Percentiles rank a stretch among this genome's conserved stretches.
phyloP scores from a whole-genome alignment of 2,329 filamentous ascomycete species.

The Rutstroemia sp. region DNA sequence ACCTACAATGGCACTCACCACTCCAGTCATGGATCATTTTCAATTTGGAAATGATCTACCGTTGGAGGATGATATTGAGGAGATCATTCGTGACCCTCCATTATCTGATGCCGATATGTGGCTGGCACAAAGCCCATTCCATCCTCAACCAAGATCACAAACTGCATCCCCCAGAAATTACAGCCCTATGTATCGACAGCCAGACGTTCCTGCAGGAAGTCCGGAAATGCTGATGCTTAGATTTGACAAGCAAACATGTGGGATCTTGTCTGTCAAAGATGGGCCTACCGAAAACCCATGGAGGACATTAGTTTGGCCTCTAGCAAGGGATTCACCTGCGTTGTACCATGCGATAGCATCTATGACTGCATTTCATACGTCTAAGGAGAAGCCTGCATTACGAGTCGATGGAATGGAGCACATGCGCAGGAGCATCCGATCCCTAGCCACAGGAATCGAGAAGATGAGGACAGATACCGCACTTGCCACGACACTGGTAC shows the following conservation, averaged over 20 bases:
- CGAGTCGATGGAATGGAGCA: constrained; percentile 59
- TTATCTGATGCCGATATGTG: constrained; percentile 23
- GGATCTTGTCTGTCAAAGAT: constrained; percentile 64
- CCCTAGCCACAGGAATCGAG: constrained; percentile 50
- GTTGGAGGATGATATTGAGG: constrained; percentile 45
- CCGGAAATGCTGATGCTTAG: constrained; percentile 55
- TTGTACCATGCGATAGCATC: constrained; percentile 62
- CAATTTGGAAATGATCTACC: constrained; percentile 21
- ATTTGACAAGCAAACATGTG: constrained; percentile 60
- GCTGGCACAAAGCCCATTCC: constrained; percentile 20
- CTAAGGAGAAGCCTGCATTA: constrained; percentile 47
- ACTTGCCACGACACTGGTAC: constrained; percentile 60
- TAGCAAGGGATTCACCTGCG: constrained; percentile 55
- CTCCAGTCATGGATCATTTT: constrained; percentile 20
- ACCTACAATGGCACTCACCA: constrained; percentile 18
- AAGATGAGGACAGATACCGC: constrained; percentile 58
- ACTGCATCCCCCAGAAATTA: constrained; percentile 16
- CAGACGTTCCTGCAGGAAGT: constrained; percentile 42
- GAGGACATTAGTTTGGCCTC: constrained; percentile 63
- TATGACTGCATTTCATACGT: constrained; percentile 62
- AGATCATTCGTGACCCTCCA: constrained; percentile 39
- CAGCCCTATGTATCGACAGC: constrained; percentile 36
- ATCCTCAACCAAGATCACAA: constrained; percentile 18
- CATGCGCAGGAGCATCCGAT: constrained; percentile 56
- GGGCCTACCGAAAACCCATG: constrained; percentile 63